phyloP scores from a whole-genome alignment of 129 eudicot genomes.

The Ambrosia trifida region DNA sequence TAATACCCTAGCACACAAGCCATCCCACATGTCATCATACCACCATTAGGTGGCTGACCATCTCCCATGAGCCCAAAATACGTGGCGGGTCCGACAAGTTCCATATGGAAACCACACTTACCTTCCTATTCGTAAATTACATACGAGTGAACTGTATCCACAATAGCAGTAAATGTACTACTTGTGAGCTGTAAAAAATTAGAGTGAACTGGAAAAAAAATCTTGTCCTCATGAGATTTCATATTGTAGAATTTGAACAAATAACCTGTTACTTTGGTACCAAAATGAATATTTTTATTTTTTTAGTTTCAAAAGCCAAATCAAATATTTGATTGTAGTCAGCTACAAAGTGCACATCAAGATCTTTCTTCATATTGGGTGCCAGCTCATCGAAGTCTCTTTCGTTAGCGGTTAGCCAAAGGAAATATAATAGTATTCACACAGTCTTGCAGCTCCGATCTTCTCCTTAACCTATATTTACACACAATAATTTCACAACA shows the following conservation, averaged over 20 bases:
- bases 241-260: conserved; percentile 9
- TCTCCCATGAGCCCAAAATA: too few species aligned
- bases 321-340: conserved; percentile 77
- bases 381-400: conserved; percentile 96
- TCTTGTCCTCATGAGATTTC: too few species aligned
- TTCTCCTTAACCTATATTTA: too few species aligned
- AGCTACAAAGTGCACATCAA: conserved; percentile 91
- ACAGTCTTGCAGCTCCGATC: conserved; percentile 85
- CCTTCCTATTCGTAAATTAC: too few species aligned
- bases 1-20: too few species aligned
- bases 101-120: too few species aligned
- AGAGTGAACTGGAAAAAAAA: background rate
- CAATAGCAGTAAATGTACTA: too few species aligned
- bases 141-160: too few species aligned
- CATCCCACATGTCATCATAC: too few species aligned
- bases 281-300: conserved; percentile 3
- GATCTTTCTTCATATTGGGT: conserved; percentile 80
- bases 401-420: conserved; percentile 72
- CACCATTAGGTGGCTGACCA: too few species aligned
- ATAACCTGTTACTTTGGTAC: conserved; percentile 15
- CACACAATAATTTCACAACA: background rate
- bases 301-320: conserved; percentile 60
- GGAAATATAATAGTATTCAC: conserved; percentile 92
- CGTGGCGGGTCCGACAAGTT: too few species aligned
- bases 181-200: too few species aligned